Conservation (phyloP, 2,329 filamentous ascomycete genomes). For the Xenoacremonium recifei region DNA sequence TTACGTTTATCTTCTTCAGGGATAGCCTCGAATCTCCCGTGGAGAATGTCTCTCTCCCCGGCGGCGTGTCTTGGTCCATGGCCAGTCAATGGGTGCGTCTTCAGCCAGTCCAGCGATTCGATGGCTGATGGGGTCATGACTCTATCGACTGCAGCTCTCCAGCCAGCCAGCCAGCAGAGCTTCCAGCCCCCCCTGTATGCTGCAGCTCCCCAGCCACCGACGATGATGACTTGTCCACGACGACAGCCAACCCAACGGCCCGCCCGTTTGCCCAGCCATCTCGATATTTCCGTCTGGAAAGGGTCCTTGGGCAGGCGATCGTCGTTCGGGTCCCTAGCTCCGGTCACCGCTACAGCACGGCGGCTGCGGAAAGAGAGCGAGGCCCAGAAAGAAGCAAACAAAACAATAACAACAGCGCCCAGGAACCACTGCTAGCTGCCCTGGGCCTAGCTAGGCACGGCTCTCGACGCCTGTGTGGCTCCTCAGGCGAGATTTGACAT, state of each 20-base stretch:
- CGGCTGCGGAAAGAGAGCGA: conserved; percentile 7
- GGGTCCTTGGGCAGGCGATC: neutral
- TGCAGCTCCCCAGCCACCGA: too few species aligned
- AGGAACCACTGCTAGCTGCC: too few species aligned
- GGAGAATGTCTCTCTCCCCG: too few species aligned
- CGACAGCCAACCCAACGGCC: too few species aligned
- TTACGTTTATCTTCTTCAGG: conserved; percentile 19
- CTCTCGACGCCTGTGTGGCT: conserved; percentile 2
- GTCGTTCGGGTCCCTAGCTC: conserved; percentile 4
- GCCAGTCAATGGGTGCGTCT: too few species aligned
- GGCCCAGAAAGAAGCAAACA: neutral
- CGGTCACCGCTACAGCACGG: conserved; percentile 17
- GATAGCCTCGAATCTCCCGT: conserved; percentile 12
- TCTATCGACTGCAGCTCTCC: neutral
- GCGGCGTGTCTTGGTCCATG: too few species aligned
- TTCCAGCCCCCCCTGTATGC: neutral
- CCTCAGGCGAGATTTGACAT: conserved; percentile 18
- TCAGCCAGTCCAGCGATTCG: too few species aligned
- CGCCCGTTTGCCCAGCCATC: too few species aligned
- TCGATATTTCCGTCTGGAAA: neutral
- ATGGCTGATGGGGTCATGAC: too few species aligned
- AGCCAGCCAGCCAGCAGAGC: neutral
- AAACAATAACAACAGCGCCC: too few species aligned
- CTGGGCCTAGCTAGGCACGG: neutral
- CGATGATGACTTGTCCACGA: too few species aligned